Evolutionary conservation across 2,329 filamentous ascomycete genomes (phyloP), one percentile per base, ranked within the genome.

Genomic region (Zymoseptoria crescenta): DNA sequence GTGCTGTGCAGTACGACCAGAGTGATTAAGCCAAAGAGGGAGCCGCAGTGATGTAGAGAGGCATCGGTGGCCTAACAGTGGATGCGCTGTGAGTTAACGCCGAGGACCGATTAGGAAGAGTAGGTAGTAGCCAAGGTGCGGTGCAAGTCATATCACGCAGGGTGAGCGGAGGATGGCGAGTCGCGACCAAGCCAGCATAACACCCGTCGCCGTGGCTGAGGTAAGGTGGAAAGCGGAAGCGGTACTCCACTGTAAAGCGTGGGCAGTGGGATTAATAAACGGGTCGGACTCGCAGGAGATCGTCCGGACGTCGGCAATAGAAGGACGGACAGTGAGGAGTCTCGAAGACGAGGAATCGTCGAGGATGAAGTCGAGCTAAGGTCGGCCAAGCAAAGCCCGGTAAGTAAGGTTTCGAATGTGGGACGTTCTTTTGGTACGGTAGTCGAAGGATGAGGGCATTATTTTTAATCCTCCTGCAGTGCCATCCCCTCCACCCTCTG

Each of bases 21-120:
- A 54, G 27, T 16, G 35, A 16, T 45, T 27, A 35, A 53, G 55
- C 28, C 55, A 54, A 51, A 24, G 56, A 56, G 61, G 58, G 51
- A 35, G 61, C 49, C 50, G 52, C 54, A 53, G 63, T 57, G 57
- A 55, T 61, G 59, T 41, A 56, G 54, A 59, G 59, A 56, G 59
- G 55, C 55, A 63, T 63, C 56, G 58, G 60, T 55, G 54, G 56
- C 8, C 21, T 55, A 16, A n/a, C 13, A n/a, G 35, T 7, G 35
- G 13, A 45, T 45, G 35, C 35, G 35, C 35, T 24, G 24, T 24
- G 24, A 24, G 35, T 45, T 45, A n/a, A 45, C 35, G 35, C 35
- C 35, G 35, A 45, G 35, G 35, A 45, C 2, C 35, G 16, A 45
- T 16, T 45, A 16, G 35, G 35, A 45, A 16, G 35, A 13, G 35